Base-by-base conservation (phyloP, 75 land plant genomes). In the Picea glauca region DNA sequence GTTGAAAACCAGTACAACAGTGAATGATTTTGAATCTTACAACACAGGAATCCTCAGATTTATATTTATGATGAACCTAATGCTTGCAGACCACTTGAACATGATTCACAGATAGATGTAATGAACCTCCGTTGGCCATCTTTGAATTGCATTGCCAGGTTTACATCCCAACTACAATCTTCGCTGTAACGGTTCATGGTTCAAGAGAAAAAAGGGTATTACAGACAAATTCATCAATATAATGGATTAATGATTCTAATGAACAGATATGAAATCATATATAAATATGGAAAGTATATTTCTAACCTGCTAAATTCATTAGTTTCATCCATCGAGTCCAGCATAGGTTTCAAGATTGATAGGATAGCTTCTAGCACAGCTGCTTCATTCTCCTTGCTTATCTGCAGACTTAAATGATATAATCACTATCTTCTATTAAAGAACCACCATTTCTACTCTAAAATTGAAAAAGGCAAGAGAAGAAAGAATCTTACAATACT, bases 401-500 rank as follows among this genome's bases (percentile, higher is more conserved):
- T 58, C 76, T 74, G 76, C 38, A 70, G 18, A 7, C 50, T 70
- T 43, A n/a, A 43, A 43, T 43, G 35, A 70, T 70, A 17, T 20
- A 20, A 70, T 43, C 14, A 50, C 12, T 9, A 50, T 50, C 56
- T 50, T 11, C 9, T 40, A n/a, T 43, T 8, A n/a, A 46, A 70
- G 40, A 66, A 33, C 18, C 6, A 70, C 11, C 50, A 68, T 68
- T 17, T 74, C 35, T 50, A 30, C 26, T 23, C 23, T 56, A 21
- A 50, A 54, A 74, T 9, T 14, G 26, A 74, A 54, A 56, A 57
- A 20, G 56, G 56, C 32, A 23, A 74, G 59, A 57, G 26, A 56
- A 21, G 46, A 74, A 67, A 57, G 77, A 87, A 63, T 31, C 50
- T 63, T 58, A 80, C 87, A 78, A 75, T 78, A 59, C 65, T 21